Percentiles rank a stretch among this genome's conserved stretches.
phyloP scores from a whole-genome alignment of 352 stramenopile genomes.

The Phytopythium aichiense region DNA sequence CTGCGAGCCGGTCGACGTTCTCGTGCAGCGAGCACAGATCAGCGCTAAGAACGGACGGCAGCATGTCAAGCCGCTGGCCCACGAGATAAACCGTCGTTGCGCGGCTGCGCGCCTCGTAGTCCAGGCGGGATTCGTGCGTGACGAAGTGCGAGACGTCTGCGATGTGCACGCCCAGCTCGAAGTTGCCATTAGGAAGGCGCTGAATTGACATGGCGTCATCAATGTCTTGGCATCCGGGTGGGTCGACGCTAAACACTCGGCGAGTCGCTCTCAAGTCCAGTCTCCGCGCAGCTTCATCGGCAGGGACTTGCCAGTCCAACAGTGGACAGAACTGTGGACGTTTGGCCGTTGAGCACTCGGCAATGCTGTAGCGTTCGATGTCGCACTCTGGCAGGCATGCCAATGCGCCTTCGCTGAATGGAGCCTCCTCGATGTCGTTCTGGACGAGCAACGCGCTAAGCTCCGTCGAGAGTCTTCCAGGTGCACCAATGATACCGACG shows the following conservation, averaged over 20 bases:
- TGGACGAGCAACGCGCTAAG: conserved; percentile 79
- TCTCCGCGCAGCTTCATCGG: conserved; percentile 40
- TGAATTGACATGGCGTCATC: conserved; percentile 89
- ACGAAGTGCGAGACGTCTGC: conserved; percentile 99
- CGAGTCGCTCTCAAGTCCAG: conserved; percentile 69
- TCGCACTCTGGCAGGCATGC: conserved; percentile 78
- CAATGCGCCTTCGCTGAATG: conserved; percentile 83
- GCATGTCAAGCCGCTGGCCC: conserved; percentile 91
- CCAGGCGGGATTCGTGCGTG: conserved; percentile 91
- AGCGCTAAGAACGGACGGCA: conserved; percentile 84
- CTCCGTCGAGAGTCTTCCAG: conserved; percentile 68
- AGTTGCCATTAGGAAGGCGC: conserved; percentile 66
- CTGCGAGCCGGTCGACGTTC: conserved; percentile 82
- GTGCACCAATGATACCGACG: conserved; percentile 59
- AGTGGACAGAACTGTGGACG: conserved; percentile 43
- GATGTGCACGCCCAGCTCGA: conserved; percentile 98
- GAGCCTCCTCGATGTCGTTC: conserved; percentile 76
- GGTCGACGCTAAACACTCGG: conserved; percentile 88
- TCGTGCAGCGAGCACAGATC: conserved; percentile 92
- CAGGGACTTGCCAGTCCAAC: conserved; percentile 65
- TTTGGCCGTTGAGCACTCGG: conserved; percentile 77
- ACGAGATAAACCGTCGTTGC: conserved; percentile 98
- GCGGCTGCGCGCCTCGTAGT: conserved; percentile 90
- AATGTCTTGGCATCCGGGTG: conserved; percentile 87
- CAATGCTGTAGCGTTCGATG: conserved; percentile 56